A percentile compares a stretch with the other conserved stretches of the same genome.
Evolutionary conservation across 1,139 yeast species (phyloP).

Genomic region (Saccharomyces hybrid): DNA sequence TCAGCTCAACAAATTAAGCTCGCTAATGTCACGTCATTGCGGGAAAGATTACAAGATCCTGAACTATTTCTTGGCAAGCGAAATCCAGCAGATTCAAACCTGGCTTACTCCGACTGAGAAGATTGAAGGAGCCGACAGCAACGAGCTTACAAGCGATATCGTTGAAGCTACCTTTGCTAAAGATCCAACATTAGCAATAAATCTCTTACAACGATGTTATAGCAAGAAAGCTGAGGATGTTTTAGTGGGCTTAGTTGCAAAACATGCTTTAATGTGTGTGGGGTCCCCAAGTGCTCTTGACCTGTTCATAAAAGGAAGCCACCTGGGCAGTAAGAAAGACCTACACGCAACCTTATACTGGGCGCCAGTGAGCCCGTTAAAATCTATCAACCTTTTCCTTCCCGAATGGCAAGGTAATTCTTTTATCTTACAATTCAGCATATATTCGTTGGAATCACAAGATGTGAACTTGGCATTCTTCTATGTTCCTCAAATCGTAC

Average conservation of each 20-base stretch:
- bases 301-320: slow-evolving; percentile 42
- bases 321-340: slow-evolving; percentile 20
- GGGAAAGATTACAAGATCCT: slow-evolving; percentile 19
- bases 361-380: slow-evolving; percentile 74
- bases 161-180: slow-evolving; percentile 51
- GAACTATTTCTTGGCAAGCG: slow-evolving; percentile 60
- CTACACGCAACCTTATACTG: slow-evolving; percentile 49
- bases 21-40: slow-evolving; percentile 13
- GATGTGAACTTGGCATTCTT: slow-evolving; percentile 87
- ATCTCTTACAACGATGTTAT: slow-evolving; percentile 54
- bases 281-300: slow-evolving; percentile 58
- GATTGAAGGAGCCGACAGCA: slow-evolving; percentile 29
- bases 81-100: slow-evolving; percentile 58
- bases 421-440: slow-evolving; percentile 71
- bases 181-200: slow-evolving; percentile 68
- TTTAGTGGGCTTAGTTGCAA: slow-evolving; percentile 41
- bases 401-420: slow-evolving; percentile 69
- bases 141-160: slow-evolving; percentile 22
- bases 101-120: slow-evolving; percentile 73
- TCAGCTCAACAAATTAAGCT: slow-evolving; percentile 19
- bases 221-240: slow-evolving; percentile 37
- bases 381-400: slow-evolving; percentile 74
- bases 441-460: slow-evolving; percentile 82
- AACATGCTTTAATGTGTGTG: slow-evolving; percentile 56
- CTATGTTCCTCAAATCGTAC: slow-evolving; percentile 97